Evolutionary conservation across 2,329 filamentous ascomycete species (phyloP).

Genomic region (Camptophora hylomeconis): DNA sequence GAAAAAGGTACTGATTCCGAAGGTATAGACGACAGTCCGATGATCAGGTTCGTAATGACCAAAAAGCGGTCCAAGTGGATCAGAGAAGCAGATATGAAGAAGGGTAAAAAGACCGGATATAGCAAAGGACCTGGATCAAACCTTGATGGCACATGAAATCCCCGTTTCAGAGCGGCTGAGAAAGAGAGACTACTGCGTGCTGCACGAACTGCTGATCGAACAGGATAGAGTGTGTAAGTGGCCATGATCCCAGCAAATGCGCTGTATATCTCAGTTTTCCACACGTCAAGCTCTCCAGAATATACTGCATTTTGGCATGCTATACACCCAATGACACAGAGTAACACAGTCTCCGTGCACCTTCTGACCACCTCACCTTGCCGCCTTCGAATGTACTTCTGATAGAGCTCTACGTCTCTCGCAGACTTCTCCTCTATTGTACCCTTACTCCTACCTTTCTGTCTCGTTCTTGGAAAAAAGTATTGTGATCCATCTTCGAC

Average conservation of each 20-base stretch:
- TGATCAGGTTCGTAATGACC: constrained; percentile 67
- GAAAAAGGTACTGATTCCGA: constrained; percentile 46
- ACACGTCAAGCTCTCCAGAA: neutral
- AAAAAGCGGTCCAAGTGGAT: constrained; percentile 47
- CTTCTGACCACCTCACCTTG: constrained; percentile 33
- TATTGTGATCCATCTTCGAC: constrained; percentile 9
- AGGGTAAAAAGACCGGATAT: constrained; percentile 66
- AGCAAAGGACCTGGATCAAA: constrained; percentile 88
- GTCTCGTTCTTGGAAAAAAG: constrained; percentile 4
- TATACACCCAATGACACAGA: constrained; percentile 38
- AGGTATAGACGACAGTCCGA: constrained; percentile 67
- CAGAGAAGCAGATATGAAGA: constrained; percentile 65
- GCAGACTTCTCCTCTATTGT: constrained; percentile 2
- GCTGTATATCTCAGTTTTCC: constrained; percentile 1
- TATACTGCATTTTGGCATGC: too few species aligned
- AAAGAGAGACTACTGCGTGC: constrained; percentile 10
- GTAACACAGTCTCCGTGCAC: constrained; percentile 40
- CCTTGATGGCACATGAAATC: constrained; percentile 52
- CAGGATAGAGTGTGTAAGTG: constrained; percentile 13
- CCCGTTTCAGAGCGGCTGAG: constrained; percentile 8
- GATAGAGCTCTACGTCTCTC: constrained; percentile 12
- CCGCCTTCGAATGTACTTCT: constrained; percentile 21
- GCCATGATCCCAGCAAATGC: constrained; percentile 2
- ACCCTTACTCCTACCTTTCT: constrained; percentile 5
- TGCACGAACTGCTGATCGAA: constrained; percentile 9